These are phyloP conservation scores for Cyberlindnera mycetangii DNA, from an alignment of 805 yeast species.

Conservation along the genomic window DNA sequence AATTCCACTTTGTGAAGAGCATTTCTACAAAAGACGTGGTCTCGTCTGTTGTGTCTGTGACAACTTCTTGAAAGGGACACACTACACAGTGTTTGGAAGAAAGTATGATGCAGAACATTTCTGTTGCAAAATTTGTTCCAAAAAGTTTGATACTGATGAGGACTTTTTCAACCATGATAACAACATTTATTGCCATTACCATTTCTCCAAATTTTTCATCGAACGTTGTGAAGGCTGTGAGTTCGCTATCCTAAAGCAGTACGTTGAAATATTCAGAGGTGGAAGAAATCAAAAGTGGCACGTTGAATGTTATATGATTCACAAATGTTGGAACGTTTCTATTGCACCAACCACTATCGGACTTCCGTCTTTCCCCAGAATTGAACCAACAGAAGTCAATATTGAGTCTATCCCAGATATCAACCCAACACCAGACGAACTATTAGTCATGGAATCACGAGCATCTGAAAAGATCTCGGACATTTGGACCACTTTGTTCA, in stretches of 20 bases:
- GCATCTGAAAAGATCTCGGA: constrained; percentile 57
- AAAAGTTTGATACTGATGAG: constrained; percentile 86
- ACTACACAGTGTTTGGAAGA: constrained; percentile 88
- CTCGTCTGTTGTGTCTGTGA: constrained; percentile 86
- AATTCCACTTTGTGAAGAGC: constrained; percentile 82
- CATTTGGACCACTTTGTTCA: constrained; percentile 85
- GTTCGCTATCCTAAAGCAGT: constrained; percentile 88
- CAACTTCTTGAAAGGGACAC: constrained; percentile 84
- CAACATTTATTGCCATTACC: constrained; percentile 84
- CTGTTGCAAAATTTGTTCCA: constrained; percentile 82
- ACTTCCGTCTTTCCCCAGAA: constrained; percentile 31
- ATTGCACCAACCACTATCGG: constrained; percentile 62
- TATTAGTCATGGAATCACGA: constrained; percentile 57
- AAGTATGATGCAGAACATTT: constrained; percentile 95
- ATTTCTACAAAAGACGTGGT: constrained; percentile 82
- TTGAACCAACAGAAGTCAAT: constrained; percentile 26
- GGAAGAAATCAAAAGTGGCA: constrained; percentile 97
- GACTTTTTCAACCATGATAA: constrained; percentile 87
- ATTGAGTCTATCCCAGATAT: constrained; percentile 26
- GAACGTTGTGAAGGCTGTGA: constrained; percentile 92
- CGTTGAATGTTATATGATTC: constrained; percentile 98
- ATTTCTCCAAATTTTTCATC: constrained; percentile 83
- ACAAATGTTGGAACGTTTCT: constrained; percentile 92
- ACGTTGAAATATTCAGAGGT: constrained; percentile 87
- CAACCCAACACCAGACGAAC: constrained; percentile 43